A percentile compares a stretch with the other conserved stretches of the same genome.
These are phyloP conservation scores for Bullera alba DNA, from an alignment of 768 basidiomycete species.

Conservation along the genomic window DNA sequence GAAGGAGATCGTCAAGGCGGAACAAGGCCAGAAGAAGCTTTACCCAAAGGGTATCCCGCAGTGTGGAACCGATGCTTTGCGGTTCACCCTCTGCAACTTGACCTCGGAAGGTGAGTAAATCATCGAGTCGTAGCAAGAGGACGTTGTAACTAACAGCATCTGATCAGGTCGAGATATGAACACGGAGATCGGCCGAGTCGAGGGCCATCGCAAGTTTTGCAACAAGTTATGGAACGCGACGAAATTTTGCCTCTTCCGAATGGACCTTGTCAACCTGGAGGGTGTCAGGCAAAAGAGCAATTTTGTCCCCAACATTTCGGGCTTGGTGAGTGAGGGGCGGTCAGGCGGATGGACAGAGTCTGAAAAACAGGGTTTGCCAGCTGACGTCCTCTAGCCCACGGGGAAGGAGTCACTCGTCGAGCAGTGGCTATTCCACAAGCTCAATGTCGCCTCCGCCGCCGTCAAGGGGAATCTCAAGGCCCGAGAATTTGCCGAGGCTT, in stretches of 20 bases:
- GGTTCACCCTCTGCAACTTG: constrained; percentile 93
- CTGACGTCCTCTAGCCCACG: constrained; percentile 57
- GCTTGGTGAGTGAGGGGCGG: constrained; percentile 57
- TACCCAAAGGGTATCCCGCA: constrained; percentile 99
- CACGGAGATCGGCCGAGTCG: constrained; percentile 86
- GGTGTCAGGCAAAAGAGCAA: constrained; percentile 45
- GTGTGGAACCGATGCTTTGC: constrained; percentile 91
- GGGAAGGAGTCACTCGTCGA: constrained; percentile 88
- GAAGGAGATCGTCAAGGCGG: constrained; percentile 83
- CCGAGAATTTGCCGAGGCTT: constrained; percentile 90
- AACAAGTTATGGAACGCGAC: constrained; percentile 99
- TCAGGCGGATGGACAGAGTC: no score
- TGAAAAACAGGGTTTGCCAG: background rate
- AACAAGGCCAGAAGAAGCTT: constrained; percentile 93
- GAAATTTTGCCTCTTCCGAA: constrained; percentile 97
- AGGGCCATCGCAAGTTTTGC: constrained; percentile 99
- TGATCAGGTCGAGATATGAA: constrained; percentile 88
- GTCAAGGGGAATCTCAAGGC: constrained; percentile 67
- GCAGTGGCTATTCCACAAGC: constrained; percentile 89
- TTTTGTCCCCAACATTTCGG: constrained; percentile 66
- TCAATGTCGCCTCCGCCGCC: constrained; percentile 70
- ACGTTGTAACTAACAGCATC: no score
- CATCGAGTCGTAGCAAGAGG: no score
- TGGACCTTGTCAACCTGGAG: constrained; percentile 55
- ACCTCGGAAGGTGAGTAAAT: constrained; percentile 65